Evolutionary conservation across 1,139 yeast species (phyloP).

Genomic region (Hansenula anomala): DNA sequence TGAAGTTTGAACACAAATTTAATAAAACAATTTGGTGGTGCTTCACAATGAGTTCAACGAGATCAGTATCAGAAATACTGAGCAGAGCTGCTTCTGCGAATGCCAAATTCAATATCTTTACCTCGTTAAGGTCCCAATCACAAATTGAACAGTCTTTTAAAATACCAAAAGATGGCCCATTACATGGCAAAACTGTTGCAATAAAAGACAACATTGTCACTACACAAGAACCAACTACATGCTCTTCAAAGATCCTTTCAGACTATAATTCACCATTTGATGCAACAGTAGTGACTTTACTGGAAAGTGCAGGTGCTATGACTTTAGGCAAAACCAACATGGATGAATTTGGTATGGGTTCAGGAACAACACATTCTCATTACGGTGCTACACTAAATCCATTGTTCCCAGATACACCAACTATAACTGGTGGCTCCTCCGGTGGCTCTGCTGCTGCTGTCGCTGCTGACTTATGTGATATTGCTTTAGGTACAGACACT

Average conservation of each 20-base stretch:
- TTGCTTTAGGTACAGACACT: slow-evolving; percentile 88
- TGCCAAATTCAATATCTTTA: slow-evolving; percentile 32
- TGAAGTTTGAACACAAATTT: no score
- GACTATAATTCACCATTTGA: slow-evolving; percentile 72
- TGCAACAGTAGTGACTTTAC: slow-evolving; percentile 62
- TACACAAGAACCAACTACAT: slow-evolving; percentile 59
- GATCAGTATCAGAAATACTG: neutral
- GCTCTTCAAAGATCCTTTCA: slow-evolving; percentile 61
- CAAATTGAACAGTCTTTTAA: neutral
- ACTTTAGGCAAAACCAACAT: slow-evolving; percentile 84
- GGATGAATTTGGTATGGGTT: slow-evolving; percentile 99
- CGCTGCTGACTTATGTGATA: slow-evolving; percentile 61
- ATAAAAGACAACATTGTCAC: slow-evolving; percentile 82
- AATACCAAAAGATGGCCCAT: neutral
- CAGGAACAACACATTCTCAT: slow-evolving; percentile 50
- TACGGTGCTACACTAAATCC: slow-evolving; percentile 77
- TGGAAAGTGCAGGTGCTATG: slow-evolving; percentile 47
- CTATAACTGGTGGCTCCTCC: slow-evolving; percentile 85
- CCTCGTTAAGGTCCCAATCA: slow-evolving; percentile 23
- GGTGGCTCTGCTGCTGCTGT: slow-evolving; percentile 97
- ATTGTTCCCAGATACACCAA: slow-evolving; percentile 26
- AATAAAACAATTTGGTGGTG: no score
- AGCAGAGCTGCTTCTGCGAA: slow-evolving; percentile 15
- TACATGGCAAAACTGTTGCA: slow-evolving; percentile 30
- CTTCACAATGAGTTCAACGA: neutral